These are phyloP conservation scores for Calonectria crousiana DNA, from an alignment of 2,329 filamentous ascomycete genomes.

Conservation along the genomic window DNA sequence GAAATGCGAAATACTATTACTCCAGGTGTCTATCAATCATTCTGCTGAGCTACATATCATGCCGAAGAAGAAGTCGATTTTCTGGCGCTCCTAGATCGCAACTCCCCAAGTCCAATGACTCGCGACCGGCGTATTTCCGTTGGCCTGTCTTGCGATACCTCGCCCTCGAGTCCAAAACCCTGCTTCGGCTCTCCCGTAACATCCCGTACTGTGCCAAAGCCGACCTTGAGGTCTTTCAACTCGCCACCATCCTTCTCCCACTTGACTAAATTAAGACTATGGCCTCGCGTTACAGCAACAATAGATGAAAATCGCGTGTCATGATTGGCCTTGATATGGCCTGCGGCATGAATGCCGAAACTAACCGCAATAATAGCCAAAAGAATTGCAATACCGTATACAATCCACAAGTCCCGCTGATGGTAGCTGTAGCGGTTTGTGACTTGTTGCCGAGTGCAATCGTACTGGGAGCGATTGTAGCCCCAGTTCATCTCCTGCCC, in stretches of 20 bases:
- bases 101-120: background rate
- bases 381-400: constrained; percentile 36
- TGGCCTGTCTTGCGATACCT: background rate
- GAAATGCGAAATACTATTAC: background rate
- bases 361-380: constrained; percentile 33
- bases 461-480: constrained; percentile 19
- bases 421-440: constrained; percentile 36
- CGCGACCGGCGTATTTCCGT: background rate
- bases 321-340: constrained; percentile 33
- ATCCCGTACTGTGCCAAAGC: constrained; percentile 36
- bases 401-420: constrained; percentile 29
- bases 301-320: constrained; percentile 40
- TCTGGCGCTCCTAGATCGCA: background rate
- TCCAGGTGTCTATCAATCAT: background rate
- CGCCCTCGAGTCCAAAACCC: background rate
- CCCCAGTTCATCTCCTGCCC: background rate
- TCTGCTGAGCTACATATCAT: background rate
- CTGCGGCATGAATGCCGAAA: constrained; percentile 34
- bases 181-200: background rate
- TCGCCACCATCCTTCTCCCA: constrained; percentile 33
- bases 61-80: background rate
- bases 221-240: constrained; percentile 32
- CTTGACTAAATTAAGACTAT: constrained; percentile 32
- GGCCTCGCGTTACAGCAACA: constrained; percentile 35
- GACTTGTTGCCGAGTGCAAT: constrained; percentile 28